Conservation (phyloP, 1,284 basidiomycete genomes). For the Microbotryomycetes sp. region DNA sequence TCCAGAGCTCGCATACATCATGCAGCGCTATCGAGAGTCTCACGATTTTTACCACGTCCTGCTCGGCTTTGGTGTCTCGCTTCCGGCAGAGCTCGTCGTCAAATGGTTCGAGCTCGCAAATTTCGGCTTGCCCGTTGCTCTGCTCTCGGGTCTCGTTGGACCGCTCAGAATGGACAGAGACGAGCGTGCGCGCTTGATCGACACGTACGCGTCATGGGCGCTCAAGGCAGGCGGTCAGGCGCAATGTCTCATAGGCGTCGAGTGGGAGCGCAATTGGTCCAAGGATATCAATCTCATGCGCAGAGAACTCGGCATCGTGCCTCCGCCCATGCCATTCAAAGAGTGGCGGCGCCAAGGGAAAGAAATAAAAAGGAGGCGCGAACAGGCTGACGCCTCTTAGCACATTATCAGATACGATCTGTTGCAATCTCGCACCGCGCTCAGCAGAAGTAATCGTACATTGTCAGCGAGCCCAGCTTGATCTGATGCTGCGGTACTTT, state of each 20-base stretch:
- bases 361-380: conserved; percentile 32
- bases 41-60: conserved; percentile 95
- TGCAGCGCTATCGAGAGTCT: conserved; percentile 96
- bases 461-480: too few relatives aligned
- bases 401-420: too few relatives aligned
- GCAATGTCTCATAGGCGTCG: conserved; percentile 74
- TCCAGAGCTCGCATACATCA: conserved; percentile 88
- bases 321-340: conserved; percentile 44
- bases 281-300: conserved; percentile 72
- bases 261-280: conserved; percentile 94
- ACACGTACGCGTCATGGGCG: conserved; percentile 86
- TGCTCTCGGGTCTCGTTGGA: conserved; percentile 68
- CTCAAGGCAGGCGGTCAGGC: conserved; percentile 61
- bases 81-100: conserved; percentile 88
- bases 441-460: too few relatives aligned
- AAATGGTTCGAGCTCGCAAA: conserved; percentile 95
- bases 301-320: conserved; percentile 63
- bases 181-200: conserved; percentile 52
- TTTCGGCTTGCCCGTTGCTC: conserved; percentile 81
- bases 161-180: conserved; percentile 47
- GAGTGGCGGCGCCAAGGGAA: conserved; percentile 42
- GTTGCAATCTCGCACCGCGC: too few relatives aligned
- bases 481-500: too few relatives aligned
- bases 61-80: conserved; percentile 75
- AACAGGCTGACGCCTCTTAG: too few relatives aligned